These are phyloP conservation scores for Aspergillus fumigatus DNA, from an alignment of 2,329 filamentous ascomycete species.

Conservation along the genomic window DNA sequence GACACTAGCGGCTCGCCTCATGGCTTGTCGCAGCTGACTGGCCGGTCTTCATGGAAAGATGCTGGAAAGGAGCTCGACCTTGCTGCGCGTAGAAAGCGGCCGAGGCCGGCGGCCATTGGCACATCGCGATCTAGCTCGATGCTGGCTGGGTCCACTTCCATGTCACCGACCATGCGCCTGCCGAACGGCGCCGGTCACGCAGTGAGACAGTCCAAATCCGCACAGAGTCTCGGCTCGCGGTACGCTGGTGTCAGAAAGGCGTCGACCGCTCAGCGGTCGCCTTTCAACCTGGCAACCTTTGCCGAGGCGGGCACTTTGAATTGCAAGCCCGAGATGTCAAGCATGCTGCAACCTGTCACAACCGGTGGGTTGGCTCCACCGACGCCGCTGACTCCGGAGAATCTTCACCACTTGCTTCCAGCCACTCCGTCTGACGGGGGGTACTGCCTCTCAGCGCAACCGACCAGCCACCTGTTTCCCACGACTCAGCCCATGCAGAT, in stretches of 20 bases:
- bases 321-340: conserved; percentile 30
- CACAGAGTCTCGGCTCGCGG: conserved; percentile 41
- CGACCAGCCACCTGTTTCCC: conserved; percentile 32
- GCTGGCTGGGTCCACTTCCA: conserved; percentile 35
- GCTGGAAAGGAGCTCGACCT: conserved; percentile 42
- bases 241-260: conserved; percentile 46
- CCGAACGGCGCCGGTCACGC: conserved; percentile 31
- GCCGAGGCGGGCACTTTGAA: conserved; percentile 39
- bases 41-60: conserved; percentile 30
- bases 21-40: conserved; percentile 23
- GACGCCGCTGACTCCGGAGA: conserved; percentile 42
- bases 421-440: conserved; percentile 35
- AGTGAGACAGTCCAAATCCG: conserved; percentile 44
- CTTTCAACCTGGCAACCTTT: conserved; percentile 42
- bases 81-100: conserved; percentile 43
- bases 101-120: conserved; percentile 44
- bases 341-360: conserved; percentile 31
- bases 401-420: conserved; percentile 39
- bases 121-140: conserved; percentile 37
- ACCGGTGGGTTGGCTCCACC: conserved; percentile 37
- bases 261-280: conserved; percentile 44
- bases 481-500: conserved; percentile 38
- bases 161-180: conserved; percentile 38
- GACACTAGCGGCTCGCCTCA: conserved; percentile 20
- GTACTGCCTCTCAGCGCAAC: conserved; percentile 35